A percentile compares a stretch with the other conserved stretches of the same genome.
Evolutionary conservation across 2,329 filamentous ascomycete genomes (phyloP).

Genomic region (Colletotrichum camelliae): DNA sequence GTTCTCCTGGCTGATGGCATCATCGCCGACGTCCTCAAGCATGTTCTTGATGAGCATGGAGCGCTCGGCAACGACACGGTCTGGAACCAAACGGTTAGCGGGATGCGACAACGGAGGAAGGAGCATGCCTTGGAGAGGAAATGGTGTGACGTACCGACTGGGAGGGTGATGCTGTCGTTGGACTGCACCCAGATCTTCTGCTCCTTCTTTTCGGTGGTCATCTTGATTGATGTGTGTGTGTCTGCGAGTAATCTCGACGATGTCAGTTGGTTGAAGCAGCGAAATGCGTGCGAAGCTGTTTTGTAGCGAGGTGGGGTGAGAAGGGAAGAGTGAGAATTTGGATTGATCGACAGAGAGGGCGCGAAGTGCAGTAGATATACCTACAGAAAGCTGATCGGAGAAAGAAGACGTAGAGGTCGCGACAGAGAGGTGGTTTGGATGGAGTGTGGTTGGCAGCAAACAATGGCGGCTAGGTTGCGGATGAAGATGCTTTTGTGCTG

Average conservation of each 20-base stretch:
- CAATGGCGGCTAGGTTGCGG: not conserved
- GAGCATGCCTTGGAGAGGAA: not conserved
- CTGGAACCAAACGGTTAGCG: conserved; percentile 45
- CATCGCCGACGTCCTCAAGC: conserved; percentile 87
- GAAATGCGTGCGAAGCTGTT: not conserved
- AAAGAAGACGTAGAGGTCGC: not conserved
- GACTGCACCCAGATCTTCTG: conserved; percentile 55
- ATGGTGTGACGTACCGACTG: conserved; percentile 38
- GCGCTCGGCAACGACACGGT: conserved; percentile 85
- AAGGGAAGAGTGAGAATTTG: not conserved
- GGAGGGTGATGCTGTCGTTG: conserved; percentile 54
- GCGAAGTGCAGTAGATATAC: not conserved
- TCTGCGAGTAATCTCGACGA: not conserved
- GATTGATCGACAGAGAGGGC: not conserved
- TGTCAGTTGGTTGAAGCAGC: not conserved
- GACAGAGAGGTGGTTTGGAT: not conserved
- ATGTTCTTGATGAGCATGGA: conserved; percentile 98
- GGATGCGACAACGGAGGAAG: not conserved
- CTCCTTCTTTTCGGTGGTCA: conserved; percentile 37
- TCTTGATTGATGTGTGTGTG: conserved; percentile 27
- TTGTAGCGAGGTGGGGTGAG: not conserved
- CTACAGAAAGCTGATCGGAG: not conserved
- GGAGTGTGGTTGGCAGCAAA: not conserved
- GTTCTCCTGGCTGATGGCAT: conserved; percentile 57
- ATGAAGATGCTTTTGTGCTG: conserved; percentile 2